These are phyloP conservation scores for Chlamydomonas sphaeroides DNA, from an alignment of 139 green algal species.

Conservation along the genomic window DNA sequence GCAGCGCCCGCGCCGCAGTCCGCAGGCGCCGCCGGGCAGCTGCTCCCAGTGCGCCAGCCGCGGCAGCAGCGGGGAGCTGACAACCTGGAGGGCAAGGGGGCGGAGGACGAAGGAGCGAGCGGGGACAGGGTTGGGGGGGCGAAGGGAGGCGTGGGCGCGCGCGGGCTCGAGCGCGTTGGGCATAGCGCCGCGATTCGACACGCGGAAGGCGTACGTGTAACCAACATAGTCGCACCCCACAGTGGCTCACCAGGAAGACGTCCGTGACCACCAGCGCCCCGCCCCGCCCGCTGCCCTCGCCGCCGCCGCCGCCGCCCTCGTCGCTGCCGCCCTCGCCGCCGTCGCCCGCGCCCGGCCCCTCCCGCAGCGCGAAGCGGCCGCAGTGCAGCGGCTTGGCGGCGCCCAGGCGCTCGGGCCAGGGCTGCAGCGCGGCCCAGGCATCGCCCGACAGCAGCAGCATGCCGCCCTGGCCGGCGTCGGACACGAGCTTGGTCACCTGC, in stretches of 20 bases:
- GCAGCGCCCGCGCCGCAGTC: neutral
- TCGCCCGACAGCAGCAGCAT: neutral
- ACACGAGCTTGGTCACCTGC: neutral
- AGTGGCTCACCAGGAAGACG: neutral
- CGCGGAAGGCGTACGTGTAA: no score
- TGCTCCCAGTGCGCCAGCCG: slow-evolving; percentile 12
- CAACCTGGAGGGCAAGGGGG: neutral
- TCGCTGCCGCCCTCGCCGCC: no score
- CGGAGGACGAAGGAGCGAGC: no score
- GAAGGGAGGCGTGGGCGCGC: no score
- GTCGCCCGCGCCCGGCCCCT: neutral
- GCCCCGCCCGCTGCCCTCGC: neutral
- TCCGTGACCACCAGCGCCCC: neutral
- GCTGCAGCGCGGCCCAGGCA: neutral
- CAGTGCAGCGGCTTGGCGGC: neutral
- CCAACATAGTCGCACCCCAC: no score
- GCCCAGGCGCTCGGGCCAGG: neutral
- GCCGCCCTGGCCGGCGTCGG: neutral
- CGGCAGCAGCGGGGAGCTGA: neutral
- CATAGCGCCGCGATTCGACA: no score
- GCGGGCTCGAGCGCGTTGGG: no score
- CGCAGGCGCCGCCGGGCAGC: neutral
- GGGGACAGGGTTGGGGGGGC: no score
- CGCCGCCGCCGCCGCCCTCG: neutral
- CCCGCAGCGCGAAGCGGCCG: neutral